Base-by-base conservation (phyloP, 768 basidiomycete genomes). In the Saitozyma podzolica region DNA sequence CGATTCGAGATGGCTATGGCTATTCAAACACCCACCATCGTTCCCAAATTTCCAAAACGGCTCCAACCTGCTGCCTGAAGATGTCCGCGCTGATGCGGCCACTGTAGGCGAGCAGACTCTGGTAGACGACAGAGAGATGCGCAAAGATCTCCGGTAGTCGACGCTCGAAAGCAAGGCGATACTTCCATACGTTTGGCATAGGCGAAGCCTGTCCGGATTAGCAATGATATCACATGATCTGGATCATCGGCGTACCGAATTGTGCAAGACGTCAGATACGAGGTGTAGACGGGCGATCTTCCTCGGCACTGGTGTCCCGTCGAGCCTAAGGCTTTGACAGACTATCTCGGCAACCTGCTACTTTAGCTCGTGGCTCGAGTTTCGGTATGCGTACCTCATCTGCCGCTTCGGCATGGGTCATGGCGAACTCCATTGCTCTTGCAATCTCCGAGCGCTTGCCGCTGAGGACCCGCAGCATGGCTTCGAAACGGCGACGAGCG, bases 181-280 rank as follows among this genome's bases (percentile, higher is more conserved):
- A 98, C 78, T 91, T 92, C 96, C 96, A 99, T 8, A 94, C 95
- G 78, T 92, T 94, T 0, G 93, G 92, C 13, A 97, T 85, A 2
- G 93, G 83, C 3, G 91, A 92, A 41, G 92, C 91, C 19, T 71
- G 50, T 16, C 50, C 10, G 40, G 1, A 47, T 54, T 40, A 58
- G 50, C 48, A 59, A 29, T 37, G 40, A 5, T 9, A 6, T 3
- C 50, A 48, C 7, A 40, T 17, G 47, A 54, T 42, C 20, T 50
- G 6, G 52, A 58, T 8, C 52, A 16, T 20, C 48, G 43, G 54
- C 73, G 59, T 45, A 78, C 79, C 5, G 94, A 96, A 78, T 99
- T 99, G 80, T 97, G 94, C 50, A 99, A 84, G 66, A 99, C 97
- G 76, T 99, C 96, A 76, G 94, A 97, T 58, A 98, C 91, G 62